These are phyloP conservation scores for Microglena sp. DNA, from an alignment of 139 green algal genomes.

Conservation along the genomic window DNA sequence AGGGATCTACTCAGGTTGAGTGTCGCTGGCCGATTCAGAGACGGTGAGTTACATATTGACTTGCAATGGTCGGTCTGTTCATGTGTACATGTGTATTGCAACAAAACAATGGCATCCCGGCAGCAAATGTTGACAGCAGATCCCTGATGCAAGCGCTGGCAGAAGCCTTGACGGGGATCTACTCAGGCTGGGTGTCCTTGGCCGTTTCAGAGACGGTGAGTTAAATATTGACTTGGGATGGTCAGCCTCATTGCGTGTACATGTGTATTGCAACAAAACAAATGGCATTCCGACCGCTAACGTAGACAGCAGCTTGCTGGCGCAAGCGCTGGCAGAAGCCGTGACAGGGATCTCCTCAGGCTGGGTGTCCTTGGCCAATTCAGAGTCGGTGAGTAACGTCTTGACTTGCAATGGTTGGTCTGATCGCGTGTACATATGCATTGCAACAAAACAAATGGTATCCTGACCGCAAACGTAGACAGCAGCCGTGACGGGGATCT, in stretches of 20 bases:
- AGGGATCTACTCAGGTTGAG: not conserved
- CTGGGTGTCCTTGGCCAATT: constrained; percentile 43
- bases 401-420: no score
- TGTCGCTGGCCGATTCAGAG: no score
- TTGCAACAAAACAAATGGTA: not conserved
- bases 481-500: constrained; percentile 56
- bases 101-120: not conserved
- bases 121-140: not conserved
- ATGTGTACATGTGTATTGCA: no score
- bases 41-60: no score
- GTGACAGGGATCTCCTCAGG: constrained; percentile 80
- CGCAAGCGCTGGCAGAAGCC: constrained; percentile 42
- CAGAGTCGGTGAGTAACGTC: constrained; percentile 11
- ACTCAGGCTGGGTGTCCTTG: constrained; percentile 57
- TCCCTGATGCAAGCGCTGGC: no score
- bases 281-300: constrained; percentile 89
- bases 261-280: no score
- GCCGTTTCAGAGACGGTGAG: constrained; percentile 7
- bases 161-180: constrained; percentile 56
- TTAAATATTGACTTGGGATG: no score
- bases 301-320: constrained; percentile 51
- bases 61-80: no score
- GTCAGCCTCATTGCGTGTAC: no score
- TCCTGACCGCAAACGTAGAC: no score
- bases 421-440: no score